These are phyloP conservation scores for Diaporthe batatas DNA, from an alignment of 2,329 filamentous ascomycete genomes.

Conservation along the genomic window DNA sequence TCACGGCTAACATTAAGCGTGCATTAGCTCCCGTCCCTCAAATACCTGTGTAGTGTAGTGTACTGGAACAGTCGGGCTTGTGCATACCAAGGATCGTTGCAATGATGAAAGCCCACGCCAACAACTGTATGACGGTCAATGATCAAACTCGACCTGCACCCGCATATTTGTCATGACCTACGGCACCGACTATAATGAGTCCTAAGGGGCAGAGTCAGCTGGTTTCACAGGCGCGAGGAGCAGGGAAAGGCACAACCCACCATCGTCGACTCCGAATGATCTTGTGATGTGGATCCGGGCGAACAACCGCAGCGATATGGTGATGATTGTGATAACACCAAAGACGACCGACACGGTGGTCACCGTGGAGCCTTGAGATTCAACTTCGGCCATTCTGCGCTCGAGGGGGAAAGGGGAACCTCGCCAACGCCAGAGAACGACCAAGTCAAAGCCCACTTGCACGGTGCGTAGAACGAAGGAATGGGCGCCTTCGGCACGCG, in stretches of 20 bases:
- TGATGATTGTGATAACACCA: constrained; percentile 24
- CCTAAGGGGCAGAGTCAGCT: background rate
- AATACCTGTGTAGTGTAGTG: too few species aligned
- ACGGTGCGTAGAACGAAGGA: constrained; percentile 19
- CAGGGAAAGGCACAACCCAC: background rate
- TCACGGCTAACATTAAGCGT: background rate
- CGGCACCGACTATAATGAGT: constrained; percentile 15
- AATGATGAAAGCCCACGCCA: constrained; percentile 32
- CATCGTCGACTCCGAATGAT: constrained; percentile 23
- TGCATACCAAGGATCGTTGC: constrained; percentile 23
- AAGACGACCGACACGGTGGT: constrained; percentile 33
- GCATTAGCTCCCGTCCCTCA: background rate
- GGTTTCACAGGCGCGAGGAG: background rate
- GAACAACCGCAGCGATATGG: constrained; percentile 24
- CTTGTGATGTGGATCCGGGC: constrained; percentile 25
- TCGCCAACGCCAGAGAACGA: background rate
- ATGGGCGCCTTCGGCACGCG: background rate
- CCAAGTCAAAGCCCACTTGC: constrained; percentile 14
- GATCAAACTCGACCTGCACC: background rate
- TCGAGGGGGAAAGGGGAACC: background rate
- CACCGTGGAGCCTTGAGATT: constrained; percentile 32
- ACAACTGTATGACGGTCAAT: constrained; percentile 3
- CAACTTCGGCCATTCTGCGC: background rate
- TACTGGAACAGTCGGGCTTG: too few species aligned
- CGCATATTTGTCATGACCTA: background rate